phyloP scores from a whole-genome alignment of 768 basidiomycete species.

The Russula earlei region DNA sequence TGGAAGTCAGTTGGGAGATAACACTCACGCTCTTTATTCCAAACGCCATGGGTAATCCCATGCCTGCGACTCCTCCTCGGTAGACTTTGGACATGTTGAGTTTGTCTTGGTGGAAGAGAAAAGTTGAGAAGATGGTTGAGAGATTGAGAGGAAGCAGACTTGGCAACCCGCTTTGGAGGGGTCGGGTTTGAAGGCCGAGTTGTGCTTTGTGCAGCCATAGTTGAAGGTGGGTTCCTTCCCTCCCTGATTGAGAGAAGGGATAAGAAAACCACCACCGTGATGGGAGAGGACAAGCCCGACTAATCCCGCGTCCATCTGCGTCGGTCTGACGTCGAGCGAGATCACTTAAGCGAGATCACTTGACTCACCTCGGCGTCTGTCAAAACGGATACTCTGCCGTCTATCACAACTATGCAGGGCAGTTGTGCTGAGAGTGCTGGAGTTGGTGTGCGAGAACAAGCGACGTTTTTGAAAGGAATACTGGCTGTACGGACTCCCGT shows the following conservation, averaged over 20 bases:
- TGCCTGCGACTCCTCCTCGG: constrained; percentile 72
- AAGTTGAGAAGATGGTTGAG: constrained; percentile 91
- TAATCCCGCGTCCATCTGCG: background rate
- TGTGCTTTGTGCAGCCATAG: constrained; percentile 21
- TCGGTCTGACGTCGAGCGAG: constrained; percentile 20
- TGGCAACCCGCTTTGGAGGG: constrained; percentile 49
- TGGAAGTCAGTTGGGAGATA: background rate
- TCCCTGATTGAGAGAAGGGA: too few species aligned
- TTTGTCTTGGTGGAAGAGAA: constrained; percentile 79
- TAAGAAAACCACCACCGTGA: too few species aligned
- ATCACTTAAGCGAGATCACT: too few species aligned
- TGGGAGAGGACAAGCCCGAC: constrained; percentile 27
- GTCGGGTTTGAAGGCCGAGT: constrained; percentile 26
- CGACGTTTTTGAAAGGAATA: too few species aligned
- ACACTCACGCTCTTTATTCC: constrained; percentile 88
- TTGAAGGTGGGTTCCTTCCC: constrained; percentile 35
- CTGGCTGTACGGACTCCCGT: too few species aligned
- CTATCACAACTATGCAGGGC: too few species aligned
- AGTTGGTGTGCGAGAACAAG: too few species aligned
- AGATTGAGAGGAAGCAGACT: constrained; percentile 60
- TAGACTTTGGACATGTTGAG: constrained; percentile 44
- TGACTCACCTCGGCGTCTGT: too few species aligned
- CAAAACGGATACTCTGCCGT: too few species aligned
- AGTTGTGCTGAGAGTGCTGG: too few species aligned
- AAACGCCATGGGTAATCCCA: constrained; percentile 52